A percentile compares a stretch with the other conserved stretches of the same genome.
phyloP scores from a whole-genome alignment of 1,284 basidiomycete genomes.

The Apiotrichum mycotoxinovorans region DNA sequence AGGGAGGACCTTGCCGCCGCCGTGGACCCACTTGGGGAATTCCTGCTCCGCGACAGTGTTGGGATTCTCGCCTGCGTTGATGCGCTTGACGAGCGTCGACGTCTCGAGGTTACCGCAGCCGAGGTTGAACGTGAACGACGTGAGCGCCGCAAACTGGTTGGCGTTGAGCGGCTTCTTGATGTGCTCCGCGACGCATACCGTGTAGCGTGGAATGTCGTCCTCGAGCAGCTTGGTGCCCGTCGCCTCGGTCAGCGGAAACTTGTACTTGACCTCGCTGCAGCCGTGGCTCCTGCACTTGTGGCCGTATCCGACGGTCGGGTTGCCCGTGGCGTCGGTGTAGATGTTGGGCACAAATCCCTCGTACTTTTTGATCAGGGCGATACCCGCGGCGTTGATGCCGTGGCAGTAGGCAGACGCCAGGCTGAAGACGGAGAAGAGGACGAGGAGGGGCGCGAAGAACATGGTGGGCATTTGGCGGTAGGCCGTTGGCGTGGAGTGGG shows the following conservation, averaged over 20 bases:
- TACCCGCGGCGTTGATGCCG: conserved; percentile 7
- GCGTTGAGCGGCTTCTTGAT: conserved; percentile 11
- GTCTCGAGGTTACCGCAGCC: conserved; percentile 7
- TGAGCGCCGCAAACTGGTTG: conserved; percentile 15
- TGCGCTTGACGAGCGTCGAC: conserved; percentile 2
- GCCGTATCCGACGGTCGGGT: conserved; percentile 18
- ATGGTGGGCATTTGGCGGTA: too few relatives aligned
- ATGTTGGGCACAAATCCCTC: conserved; percentile 8
- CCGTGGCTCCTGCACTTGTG: conserved; percentile 9
- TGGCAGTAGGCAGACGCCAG: background rate
- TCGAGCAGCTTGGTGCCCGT: conserved; percentile 9
- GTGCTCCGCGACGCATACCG: conserved; percentile 3
- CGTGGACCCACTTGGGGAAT: conserved; percentile 9
- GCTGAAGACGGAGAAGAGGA: too few relatives aligned
- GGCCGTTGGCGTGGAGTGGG: too few relatives aligned
- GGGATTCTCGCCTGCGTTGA: conserved; percentile 12
- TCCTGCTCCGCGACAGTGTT: conserved; percentile 6
- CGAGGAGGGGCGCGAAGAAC: too few relatives aligned
- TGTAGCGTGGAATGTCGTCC: conserved; percentile 12
- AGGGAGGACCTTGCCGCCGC: background rate
- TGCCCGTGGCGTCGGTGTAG: conserved; percentile 5
- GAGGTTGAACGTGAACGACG: conserved; percentile 11
- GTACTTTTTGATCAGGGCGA: conserved; percentile 12
- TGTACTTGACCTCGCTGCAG: conserved; percentile 9
- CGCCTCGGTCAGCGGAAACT: conserved; percentile 10